Percentiles rank a stretch among this genome's conserved stretches.
Conservation (phyloP, 805 yeast species). For the Sungouiella blattae region DNA sequence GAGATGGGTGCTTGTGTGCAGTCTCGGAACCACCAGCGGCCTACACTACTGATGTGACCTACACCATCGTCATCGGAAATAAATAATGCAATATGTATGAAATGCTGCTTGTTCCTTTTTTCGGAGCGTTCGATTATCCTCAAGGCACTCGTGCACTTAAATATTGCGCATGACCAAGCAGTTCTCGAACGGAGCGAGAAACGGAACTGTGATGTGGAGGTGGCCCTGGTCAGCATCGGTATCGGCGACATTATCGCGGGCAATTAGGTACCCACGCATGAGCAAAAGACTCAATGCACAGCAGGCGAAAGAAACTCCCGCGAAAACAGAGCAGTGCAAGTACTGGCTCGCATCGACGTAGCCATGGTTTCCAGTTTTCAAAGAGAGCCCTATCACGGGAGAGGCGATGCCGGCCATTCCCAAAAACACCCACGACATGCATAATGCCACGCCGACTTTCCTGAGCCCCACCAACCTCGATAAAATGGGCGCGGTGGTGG, state of each 20-base stretch:
- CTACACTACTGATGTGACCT: too few species aligned
- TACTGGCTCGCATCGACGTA: constrained; percentile 45
- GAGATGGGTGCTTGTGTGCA: too few species aligned
- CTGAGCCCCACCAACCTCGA: constrained; percentile 53
- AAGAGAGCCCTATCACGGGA: constrained; percentile 56
- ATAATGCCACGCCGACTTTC: constrained; percentile 46
- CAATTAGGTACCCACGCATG: constrained; percentile 54
- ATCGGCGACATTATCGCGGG: constrained; percentile 36
- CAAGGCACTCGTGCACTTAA: too few species aligned
- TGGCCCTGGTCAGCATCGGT: constrained; percentile 14
- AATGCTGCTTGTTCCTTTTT: too few species aligned
- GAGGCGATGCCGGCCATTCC: constrained; percentile 53
- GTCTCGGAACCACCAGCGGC: too few species aligned
- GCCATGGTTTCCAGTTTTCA: constrained; percentile 31
- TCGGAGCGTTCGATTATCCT: too few species aligned
- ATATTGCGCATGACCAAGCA: too few species aligned
- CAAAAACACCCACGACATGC: constrained; percentile 51
- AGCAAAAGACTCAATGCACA: constrained; percentile 41
- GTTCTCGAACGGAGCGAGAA: constrained; percentile 9
- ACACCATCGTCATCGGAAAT: too few species aligned
- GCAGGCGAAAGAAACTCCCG: constrained; percentile 52
- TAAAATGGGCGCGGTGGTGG: constrained; percentile 48
- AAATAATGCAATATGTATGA: too few species aligned
- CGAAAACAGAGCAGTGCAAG: constrained; percentile 51
- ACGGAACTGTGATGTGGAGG: constrained; percentile 14